These are phyloP conservation scores for Metroxylon sagu DNA, from an alignment of 176 grass and related monocot genomes.

Conservation along the genomic window DNA sequence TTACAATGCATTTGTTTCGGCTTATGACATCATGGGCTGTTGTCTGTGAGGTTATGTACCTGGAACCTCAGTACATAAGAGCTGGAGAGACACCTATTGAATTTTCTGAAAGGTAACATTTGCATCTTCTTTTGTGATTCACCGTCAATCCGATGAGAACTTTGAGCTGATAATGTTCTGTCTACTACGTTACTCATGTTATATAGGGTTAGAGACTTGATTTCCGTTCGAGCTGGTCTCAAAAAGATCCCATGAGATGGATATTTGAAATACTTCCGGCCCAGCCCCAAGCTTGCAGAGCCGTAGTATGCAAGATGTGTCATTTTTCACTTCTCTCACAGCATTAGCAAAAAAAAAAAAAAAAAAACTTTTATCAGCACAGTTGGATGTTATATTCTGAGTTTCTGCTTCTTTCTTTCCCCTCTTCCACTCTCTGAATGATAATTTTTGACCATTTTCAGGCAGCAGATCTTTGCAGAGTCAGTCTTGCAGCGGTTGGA, in stretches of 20 bases:
- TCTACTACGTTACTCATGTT: conserved; percentile 5
- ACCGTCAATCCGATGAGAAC: background rate
- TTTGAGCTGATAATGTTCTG: no score
- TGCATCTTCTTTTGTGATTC: background rate
- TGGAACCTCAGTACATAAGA: conserved; percentile 79
- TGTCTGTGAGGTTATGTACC: conserved; percentile 98
- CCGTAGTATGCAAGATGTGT: conserved; percentile 48
- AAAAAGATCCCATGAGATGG: conserved; percentile 98
- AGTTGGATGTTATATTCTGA: conserved; percentile 3
- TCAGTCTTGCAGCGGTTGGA: conserved; percentile 69
- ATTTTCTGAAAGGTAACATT: conserved; percentile 89
- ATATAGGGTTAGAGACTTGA: conserved; percentile 93
- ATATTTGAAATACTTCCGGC: conserved; percentile 89
- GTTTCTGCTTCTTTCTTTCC: no score
- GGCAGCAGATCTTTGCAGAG: conserved; percentile 95
- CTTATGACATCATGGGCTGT: no score
- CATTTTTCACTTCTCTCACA: background rate
- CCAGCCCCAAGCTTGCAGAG: conserved; percentile 87
- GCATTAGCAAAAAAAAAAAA: no score
- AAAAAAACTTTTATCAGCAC: no score
- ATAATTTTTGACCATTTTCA: conserved; percentile 25
- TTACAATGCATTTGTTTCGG: no score
- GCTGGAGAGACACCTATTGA: conserved; percentile 74
- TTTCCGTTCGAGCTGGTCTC: conserved; percentile 82
- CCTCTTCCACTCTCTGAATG: background rate